Evolutionary conservation across 495 filamentous ascomycete genomes (phyloP).

Genomic region (Penicillium dipodomyicola): DNA sequence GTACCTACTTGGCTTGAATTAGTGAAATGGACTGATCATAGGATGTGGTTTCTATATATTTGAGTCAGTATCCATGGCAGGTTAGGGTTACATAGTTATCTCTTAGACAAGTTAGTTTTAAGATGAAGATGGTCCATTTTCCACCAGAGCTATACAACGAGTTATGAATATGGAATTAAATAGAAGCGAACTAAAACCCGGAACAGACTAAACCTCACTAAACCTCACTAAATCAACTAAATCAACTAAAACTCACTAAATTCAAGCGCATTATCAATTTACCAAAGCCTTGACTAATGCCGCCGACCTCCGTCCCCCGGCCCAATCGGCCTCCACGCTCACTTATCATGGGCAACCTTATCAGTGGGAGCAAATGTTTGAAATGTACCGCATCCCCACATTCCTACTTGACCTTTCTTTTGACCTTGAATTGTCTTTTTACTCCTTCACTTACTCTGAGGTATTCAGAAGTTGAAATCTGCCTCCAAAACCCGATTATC

Average conservation of each 20-base stretch:
- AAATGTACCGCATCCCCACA: conserved; percentile 15
- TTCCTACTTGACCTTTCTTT: conserved; percentile 13
- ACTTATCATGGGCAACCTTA: conserved; percentile 23
- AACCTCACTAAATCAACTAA: not conserved
- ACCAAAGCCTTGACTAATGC: conserved; percentile 28
- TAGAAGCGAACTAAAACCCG: not conserved
- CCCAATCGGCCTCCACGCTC: conserved; percentile 25
- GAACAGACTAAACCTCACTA: not conserved
- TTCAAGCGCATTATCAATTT: conserved; percentile 3
- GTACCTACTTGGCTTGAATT: not conserved
- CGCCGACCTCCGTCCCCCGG: conserved; percentile 13
- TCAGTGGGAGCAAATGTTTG: conserved; percentile 5
- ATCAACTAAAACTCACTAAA: not conserved
- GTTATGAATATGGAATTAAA: not conserved
- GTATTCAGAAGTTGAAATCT: not conserved
- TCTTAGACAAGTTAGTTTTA: not conserved
- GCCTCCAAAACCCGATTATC: not conserved
- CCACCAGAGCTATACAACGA: not conserved
- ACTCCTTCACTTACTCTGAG: not conserved
- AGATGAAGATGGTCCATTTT: not conserved
- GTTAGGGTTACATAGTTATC: not conserved
- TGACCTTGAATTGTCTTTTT: not conserved
- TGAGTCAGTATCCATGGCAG: not conserved
- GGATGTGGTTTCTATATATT: not conserved
- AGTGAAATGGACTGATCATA: conserved; percentile 4